phyloP scores from a whole-genome alignment of 139 green algal species.

The Ettlia oleoabundans region DNA sequence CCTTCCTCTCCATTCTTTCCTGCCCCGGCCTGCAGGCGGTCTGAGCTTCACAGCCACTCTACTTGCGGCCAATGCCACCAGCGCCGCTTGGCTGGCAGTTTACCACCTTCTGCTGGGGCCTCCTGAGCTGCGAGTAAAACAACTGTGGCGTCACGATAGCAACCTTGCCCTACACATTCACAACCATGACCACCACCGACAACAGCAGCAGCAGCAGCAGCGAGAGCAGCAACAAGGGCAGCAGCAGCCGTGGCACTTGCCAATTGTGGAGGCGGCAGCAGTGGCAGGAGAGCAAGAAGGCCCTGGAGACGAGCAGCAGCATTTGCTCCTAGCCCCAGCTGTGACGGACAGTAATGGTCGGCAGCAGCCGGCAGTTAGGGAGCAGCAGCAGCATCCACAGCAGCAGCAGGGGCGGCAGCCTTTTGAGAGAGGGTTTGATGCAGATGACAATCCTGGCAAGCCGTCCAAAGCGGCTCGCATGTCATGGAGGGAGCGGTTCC shows the following conservation, averaged over 20 bases:
- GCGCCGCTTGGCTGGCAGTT: conserved; percentile 7
- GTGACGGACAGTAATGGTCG: no score
- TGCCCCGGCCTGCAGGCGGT: neutral
- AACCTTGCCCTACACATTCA: neutral
- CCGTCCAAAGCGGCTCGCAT: conserved; percentile 27
- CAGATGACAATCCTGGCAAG: neutral
- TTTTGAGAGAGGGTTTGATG: neutral
- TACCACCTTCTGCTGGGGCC: conserved; percentile 39
- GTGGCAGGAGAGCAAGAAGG: neutral
- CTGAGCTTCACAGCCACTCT: conserved; percentile 27
- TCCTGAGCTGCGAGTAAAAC: neutral
- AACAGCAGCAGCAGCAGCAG: neutral
- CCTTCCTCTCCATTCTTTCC: conserved; percentile 8
- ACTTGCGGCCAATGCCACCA: conserved; percentile 14
- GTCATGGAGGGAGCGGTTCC: conserved; percentile 36
- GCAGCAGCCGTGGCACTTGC: no score
- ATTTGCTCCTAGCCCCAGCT: no score
- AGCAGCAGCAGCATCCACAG: conserved; percentile 4
- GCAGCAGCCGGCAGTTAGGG: no score
- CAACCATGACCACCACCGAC: no score
- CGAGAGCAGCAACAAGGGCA: no score
- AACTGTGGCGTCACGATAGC: conserved; percentile 35
- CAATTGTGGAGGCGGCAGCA: neutral
- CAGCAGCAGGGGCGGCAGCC: neutral
- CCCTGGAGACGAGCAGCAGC: neutral